Evolutionary conservation across 345 rosid genomes (phyloP).

Genomic region (Gossypium australe): DNA sequence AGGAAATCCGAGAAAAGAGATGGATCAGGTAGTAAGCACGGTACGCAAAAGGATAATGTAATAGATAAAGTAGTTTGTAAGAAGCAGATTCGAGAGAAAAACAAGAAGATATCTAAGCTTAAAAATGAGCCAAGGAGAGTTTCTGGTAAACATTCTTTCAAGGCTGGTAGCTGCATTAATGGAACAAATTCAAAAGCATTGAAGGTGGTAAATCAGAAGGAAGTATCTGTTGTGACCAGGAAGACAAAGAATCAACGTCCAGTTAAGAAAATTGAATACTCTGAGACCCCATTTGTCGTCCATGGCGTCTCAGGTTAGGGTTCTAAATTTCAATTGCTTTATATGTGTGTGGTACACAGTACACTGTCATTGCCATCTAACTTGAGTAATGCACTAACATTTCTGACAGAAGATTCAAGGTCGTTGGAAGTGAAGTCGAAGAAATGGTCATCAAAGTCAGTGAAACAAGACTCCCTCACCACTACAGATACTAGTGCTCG

Average conservation of each 20-base stretch:
- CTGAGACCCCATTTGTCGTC: constrained; percentile 46
- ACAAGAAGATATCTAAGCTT: constrained; percentile 33
- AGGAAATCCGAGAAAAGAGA: constrained; percentile 12
- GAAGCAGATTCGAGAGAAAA: constrained; percentile 32
- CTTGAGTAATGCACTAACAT: background rate
- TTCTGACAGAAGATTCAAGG: constrained; percentile 9
- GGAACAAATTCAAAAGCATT: constrained; percentile 16
- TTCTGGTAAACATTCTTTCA: constrained; percentile 14
- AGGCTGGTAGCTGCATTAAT: constrained; percentile 7
- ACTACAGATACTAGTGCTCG: background rate
- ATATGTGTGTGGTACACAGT: too few species aligned
- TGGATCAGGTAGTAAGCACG: background rate
- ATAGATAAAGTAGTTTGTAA: constrained; percentile 20
- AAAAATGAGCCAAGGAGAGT: constrained; percentile 49
- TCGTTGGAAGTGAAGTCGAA: constrained; percentile 8
- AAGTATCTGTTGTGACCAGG: constrained; percentile 17
- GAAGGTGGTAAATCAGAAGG: constrained; percentile 30
- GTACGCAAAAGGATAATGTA: constrained; percentile 11
- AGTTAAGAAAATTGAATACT: constrained; percentile 12
- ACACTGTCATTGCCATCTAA: background rate
- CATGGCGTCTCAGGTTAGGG: constrained; percentile 39
- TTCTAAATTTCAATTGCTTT: background rate
- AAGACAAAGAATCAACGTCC: constrained; percentile 18
- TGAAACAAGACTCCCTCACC: background rate
- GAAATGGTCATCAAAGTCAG: constrained; percentile 12